Evolutionary conservation across 495 filamentous ascomycete species (phyloP).

Genomic region (Durotheca rogersii): DNA sequence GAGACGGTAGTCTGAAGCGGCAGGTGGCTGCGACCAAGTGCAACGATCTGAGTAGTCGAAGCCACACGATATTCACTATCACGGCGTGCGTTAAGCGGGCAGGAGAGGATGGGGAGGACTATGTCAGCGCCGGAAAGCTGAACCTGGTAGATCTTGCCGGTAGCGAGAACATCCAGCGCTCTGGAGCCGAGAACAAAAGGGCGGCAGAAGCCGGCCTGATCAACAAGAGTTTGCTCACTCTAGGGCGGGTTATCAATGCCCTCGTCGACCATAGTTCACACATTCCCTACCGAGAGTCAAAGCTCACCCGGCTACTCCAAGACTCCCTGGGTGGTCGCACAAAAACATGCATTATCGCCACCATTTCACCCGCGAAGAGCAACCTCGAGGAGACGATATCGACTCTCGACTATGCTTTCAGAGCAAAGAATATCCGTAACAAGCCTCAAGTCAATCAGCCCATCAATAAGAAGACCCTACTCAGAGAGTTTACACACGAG

Average conservation of each 20-base stretch:
- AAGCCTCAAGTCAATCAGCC: conserved; percentile 93
- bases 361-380: conserved; percentile 87
- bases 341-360: conserved; percentile 98
- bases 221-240: conserved; percentile 93
- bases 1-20: conserved; percentile 84
- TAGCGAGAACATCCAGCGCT: conserved; percentile 95
- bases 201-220: conserved; percentile 94
- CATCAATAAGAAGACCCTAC: conserved; percentile 86
- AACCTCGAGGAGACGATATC: conserved; percentile 98
- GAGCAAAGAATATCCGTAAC: conserved; percentile 97
- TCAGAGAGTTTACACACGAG: conserved; percentile 87
- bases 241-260: conserved; percentile 96
- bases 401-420: conserved; percentile 93
- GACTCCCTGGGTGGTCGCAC: conserved; percentile 93
- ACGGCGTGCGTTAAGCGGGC: conserved; percentile 82
- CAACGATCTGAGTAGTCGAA: conserved; percentile 93
- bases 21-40: conserved; percentile 98
- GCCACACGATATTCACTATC: conserved; percentile 95
- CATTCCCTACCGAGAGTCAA: conserved; percentile 96
- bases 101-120: conserved; percentile 78
- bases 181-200: conserved; percentile 95
- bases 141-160: conserved; percentile 96
- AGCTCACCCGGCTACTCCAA: conserved; percentile 90
- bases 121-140: conserved; percentile 88
- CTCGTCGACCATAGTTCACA: conserved; percentile 87